A percentile compares a stretch with the other conserved stretches of the same genome.
phyloP scores from a whole-genome alignment of 345 rosid genomes.

The Nasturtium officinale region DNA sequence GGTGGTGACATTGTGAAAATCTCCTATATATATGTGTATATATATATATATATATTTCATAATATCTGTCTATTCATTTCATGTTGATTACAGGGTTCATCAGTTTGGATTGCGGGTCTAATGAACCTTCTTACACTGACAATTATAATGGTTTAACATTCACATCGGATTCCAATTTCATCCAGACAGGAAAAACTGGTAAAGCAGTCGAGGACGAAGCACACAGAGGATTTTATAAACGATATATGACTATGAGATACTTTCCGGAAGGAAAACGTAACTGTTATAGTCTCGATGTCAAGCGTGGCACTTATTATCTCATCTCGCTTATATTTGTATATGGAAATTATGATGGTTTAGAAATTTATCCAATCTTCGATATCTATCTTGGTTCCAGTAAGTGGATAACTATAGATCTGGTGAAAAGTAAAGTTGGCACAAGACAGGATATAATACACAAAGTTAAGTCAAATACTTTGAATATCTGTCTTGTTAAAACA shows the following conservation, averaged over 20 bases:
- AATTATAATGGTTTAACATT: conserved; percentile 33
- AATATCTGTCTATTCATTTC: too few relatives aligned
- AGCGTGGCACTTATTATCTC: conserved; percentile 34
- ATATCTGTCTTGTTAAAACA: conserved; percentile 48
- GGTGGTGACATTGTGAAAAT: too few relatives aligned
- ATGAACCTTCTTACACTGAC: conserved; percentile 35
- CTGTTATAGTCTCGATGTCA: conserved; percentile 40
- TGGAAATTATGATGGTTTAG: conserved; percentile 53
- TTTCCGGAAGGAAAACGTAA: conserved; percentile 51
- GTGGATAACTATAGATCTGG: conserved; percentile 30
- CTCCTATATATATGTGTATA: too few relatives aligned
- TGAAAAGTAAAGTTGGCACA: conserved; percentile 5
- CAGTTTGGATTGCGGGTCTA: conserved; percentile 55
- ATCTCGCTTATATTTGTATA: conserved; percentile 40
- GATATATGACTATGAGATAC: conserved; percentile 24
- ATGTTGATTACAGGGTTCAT: conserved; percentile 56
- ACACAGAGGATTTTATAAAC: background rate
- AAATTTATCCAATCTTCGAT: conserved; percentile 43
- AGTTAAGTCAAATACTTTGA: background rate
- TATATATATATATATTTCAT: too few relatives aligned
- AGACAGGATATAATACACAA: conserved; percentile 38
- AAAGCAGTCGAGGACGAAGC: background rate
- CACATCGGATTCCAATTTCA: conserved; percentile 40
- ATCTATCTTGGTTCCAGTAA: conserved; percentile 38
- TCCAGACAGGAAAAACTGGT: conserved; percentile 32